These are phyloP conservation scores for Auriscalpium vulgare DNA, from an alignment of 768 basidiomycete genomes.

Conservation along the genomic window DNA sequence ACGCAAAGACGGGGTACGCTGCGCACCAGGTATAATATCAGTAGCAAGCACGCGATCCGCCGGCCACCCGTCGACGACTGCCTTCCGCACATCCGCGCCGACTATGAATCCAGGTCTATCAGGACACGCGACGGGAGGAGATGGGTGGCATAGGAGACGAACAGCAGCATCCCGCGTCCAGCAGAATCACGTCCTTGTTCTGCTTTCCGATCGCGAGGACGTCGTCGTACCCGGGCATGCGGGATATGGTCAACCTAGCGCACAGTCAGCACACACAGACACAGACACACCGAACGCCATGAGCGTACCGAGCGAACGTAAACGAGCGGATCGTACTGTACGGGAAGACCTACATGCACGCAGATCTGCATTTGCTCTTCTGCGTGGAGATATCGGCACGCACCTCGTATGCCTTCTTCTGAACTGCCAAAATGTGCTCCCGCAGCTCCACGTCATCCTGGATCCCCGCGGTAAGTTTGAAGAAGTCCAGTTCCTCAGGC, in stretches of 20 bases:
- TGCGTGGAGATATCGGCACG: neutral
- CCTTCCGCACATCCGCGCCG: constrained; percentile 35
- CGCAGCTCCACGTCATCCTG: constrained; percentile 24
- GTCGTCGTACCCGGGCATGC: constrained; percentile 20
- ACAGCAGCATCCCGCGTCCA: constrained; percentile 42
- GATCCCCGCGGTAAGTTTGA: constrained; percentile 22
- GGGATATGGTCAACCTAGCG: constrained; percentile 18
- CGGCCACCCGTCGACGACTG: constrained; percentile 35
- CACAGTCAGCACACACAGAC: neutral
- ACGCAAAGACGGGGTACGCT: neutral
- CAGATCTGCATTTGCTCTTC: neutral
- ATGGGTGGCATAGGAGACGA: constrained; percentile 7
- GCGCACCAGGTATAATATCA: constrained; percentile 30
- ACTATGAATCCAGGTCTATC: constrained; percentile 17
- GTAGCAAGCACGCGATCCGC: constrained; percentile 29
- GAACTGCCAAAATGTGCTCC: constrained; percentile 22
- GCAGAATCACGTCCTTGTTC: constrained; percentile 27
- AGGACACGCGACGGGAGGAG: too few species aligned
- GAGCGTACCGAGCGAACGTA: constrained; percentile 18
- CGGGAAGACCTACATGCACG: constrained; percentile 18
- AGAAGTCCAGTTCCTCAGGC: constrained; percentile 13
- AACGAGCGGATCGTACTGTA: constrained; percentile 24
- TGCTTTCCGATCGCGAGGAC: constrained; percentile 29
- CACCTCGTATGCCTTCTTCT: constrained; percentile 24
- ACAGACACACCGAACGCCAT: too few species aligned